Evolutionary conservation across 148 eudicot species (phyloP), one percentile per base, ranked within the genome.

Genomic region (Fallopia convolvulus): DNA sequence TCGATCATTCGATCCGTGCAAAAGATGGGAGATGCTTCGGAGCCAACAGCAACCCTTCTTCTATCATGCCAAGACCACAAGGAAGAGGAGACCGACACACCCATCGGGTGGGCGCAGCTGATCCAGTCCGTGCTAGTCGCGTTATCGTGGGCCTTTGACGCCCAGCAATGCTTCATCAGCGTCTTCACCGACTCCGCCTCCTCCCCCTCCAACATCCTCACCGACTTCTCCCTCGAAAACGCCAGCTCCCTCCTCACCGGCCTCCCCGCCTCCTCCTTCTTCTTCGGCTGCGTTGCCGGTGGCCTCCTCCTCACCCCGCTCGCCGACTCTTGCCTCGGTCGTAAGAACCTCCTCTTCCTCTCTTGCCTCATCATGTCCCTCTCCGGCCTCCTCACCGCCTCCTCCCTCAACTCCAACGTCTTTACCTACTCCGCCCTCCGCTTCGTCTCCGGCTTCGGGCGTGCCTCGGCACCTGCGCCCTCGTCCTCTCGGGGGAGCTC

Each of bases 101-200:
- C 39, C 39, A 33, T 90, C 13, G 87, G 88, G 11, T 87, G 89
- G 89, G 23, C 75, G 0, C 97, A 90, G 40, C 72, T 89, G 3
- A 11, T 90, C 1, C 91, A 93, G 39, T 86, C 80, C 12, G 11
- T 77, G 2, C 80, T 92, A 0, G 85, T 90, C 0, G 90, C 94
- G 0, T 18, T 92, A 0, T 85, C 91, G 0, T 88, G 95, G 89
- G 81, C 85, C 44, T 90, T 93, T 50, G 96, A 91, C 42, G 93
- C 96, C 1, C 96, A 93, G 77, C 92, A 90, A 70, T 80, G 89
- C 21, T 91, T 93, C 81, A 87, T 93, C 68, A 88, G 84, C 14
- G 80, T 91, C 8, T 87, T 93, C 74, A 85, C 97, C 0, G 92
- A 93, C 49, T 86, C 94, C 55, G 8, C 70, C 5, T 1, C 30